Base-by-base conservation (phyloP, 108 stramenopile genomes). In the Skeletonema costatum region DNA sequence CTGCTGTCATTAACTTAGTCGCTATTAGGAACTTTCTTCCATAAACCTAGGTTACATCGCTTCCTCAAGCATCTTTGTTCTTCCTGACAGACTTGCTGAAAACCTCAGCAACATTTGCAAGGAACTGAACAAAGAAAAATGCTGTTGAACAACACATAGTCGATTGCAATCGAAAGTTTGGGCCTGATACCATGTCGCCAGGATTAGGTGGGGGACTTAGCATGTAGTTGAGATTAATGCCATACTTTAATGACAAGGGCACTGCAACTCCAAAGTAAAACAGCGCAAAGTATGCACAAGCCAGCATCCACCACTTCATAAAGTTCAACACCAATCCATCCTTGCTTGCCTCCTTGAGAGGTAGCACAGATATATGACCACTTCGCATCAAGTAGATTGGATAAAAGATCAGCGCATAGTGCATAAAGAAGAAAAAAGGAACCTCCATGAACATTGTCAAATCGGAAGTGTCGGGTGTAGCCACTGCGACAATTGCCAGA, bases 211-310 rank as follows among this genome's bases (percentile, higher is more conserved):
- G 83, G 33, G 83, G 83, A 44, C 68, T 69, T 6, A 84, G 61
- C 83, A 84, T 84, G 36, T 84, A 84, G 70, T 84, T 84, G 70
- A 84, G 32, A 66, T 84, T 84, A 9, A 84, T 36, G 2, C 83
- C 83, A 51, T 11, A 60, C 6, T 44, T 19, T 38, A 84, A 48
- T 35, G 80, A 78, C 7, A 84, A 38, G 3, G 83, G 83, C 39
- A 58, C 53, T 17, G 62, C 83, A 35, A 70, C 46, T 19, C 80
- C 83, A 63, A 84, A 80, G 75, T 84, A 84, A 50, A 84, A 84
- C 0, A 84, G 76, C 25, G 69, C 75, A 51, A 84, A 84, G 36
- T 68, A 81, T 7, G 83, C 75, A 61, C 79, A 77, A 2, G 83
- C 60, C n/a, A 84, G 51, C 10, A 56, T 42, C 80, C 76, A 84